A percentile compares a stretch with the other conserved stretches of the same genome.
phyloP scores from a whole-genome alignment of 106 monocot genomes.

The Iris macrosiphon region DNA sequence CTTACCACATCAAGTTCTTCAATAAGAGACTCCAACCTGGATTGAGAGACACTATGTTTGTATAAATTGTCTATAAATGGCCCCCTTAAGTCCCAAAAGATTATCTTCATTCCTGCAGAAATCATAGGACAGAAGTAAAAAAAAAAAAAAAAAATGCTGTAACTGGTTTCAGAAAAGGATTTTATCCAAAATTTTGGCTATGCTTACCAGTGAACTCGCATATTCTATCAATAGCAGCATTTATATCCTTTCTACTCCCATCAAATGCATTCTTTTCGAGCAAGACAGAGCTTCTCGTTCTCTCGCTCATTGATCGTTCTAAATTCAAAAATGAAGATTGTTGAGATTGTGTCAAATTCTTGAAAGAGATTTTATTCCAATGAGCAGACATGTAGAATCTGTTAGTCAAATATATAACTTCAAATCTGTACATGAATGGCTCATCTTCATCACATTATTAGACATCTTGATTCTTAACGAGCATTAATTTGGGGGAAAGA shows the following conservation, averaged over 20 bases:
- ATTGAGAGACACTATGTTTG: constrained; percentile 66
- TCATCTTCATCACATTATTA: too few relatives aligned
- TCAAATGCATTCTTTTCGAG: constrained; percentile 69
- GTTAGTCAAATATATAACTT: too few relatives aligned
- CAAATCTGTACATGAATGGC: too few relatives aligned
- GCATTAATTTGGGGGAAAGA: too few relatives aligned
- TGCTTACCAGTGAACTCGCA: constrained; percentile 83
- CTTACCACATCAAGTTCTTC: constrained; percentile 83
- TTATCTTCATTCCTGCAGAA: constrained; percentile 69
- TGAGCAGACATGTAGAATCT: too few relatives aligned
- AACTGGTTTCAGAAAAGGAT: neutral
- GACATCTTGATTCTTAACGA: too few relatives aligned
- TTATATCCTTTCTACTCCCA: constrained; percentile 89
- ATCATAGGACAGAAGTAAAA: too few relatives aligned
- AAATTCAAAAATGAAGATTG: constrained; percentile 9
- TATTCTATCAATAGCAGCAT: constrained; percentile 72
- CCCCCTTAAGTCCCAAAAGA: constrained; percentile 93
- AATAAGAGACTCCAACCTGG: constrained; percentile 58
- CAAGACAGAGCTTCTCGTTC: constrained; percentile 35
- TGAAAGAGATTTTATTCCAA: neutral
- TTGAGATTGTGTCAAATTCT: neutral
- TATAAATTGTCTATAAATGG: constrained; percentile 83
- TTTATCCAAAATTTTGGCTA: neutral
- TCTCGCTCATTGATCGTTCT: constrained; percentile 64
- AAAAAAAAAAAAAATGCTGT: neutral